Evolutionary conservation across 768 basidiomycete species (phyloP).

Genomic region (Ramaria sp.): DNA sequence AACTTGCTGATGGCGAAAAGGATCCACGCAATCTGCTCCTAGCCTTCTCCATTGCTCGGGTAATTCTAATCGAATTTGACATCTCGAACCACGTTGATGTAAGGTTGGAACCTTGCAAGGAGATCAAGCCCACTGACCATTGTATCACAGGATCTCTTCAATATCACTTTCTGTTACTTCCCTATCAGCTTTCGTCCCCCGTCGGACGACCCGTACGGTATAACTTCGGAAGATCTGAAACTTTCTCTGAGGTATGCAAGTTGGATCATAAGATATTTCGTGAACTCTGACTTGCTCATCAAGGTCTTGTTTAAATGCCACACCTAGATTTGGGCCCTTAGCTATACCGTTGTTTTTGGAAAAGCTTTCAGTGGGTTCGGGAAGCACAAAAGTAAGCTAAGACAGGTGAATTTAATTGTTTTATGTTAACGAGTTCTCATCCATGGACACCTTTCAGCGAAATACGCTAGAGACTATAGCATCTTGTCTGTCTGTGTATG

Average conservation of each 20-base stretch:
- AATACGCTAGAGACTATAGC: conserved; percentile 78
- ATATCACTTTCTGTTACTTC: conserved; percentile 96
- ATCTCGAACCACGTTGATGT: conserved; percentile 70
- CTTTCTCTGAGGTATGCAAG: conserved; percentile 47
- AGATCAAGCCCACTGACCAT: not conserved
- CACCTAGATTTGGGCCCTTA: conserved; percentile 70
- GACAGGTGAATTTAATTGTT: not conserved
- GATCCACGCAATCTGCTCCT: conserved; percentile 90
- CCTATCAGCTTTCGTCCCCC: conserved; percentile 95
- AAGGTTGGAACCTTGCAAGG: conserved; percentile 14
- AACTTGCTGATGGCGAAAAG: conserved; percentile 89
- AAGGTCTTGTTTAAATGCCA: conserved; percentile 66
- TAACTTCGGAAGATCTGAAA: conserved; percentile 81
- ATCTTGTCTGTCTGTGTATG: conserved; percentile 78
- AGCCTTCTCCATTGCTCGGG: conserved; percentile 81
- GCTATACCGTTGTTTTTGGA: conserved; percentile 87
- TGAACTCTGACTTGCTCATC: conserved; percentile 5
- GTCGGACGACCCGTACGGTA: conserved; percentile 87
- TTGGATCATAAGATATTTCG: not conserved
- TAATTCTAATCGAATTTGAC: conserved; percentile 83
- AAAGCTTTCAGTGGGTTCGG: conserved; percentile 76
- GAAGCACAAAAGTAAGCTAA: conserved; percentile 62
- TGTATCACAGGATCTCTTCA: conserved; percentile 67
- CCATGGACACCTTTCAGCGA: conserved; percentile 36
- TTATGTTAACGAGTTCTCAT: conserved; percentile 1